Conservation (phyloP, 2,329 filamentous ascomycete genomes). For the Dactylellina cionopaga region DNA sequence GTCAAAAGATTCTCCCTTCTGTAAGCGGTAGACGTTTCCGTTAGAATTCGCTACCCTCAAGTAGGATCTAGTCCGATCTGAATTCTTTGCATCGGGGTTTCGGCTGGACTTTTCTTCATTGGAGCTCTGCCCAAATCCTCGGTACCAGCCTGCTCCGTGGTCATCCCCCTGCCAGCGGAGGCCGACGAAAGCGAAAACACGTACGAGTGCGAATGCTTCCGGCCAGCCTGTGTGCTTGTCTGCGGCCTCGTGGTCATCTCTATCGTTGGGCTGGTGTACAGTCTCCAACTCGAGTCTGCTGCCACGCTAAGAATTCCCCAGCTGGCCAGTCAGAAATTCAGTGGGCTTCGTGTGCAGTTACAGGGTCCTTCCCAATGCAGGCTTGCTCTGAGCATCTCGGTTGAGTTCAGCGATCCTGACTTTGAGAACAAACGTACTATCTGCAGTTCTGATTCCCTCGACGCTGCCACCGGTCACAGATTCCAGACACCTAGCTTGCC, state of each 20-base stretch:
- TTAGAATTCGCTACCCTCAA: slow-evolving; percentile 18
- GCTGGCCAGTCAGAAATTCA: slow-evolving; percentile 26
- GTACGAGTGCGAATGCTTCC: neutral
- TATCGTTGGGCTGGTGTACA: slow-evolving; percentile 16
- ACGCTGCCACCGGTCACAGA: slow-evolving; percentile 25
- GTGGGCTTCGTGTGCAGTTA: slow-evolving; percentile 26
- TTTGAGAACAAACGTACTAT: slow-evolving; percentile 18
- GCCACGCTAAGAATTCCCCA: slow-evolving; percentile 7
- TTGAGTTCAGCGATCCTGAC: slow-evolving; percentile 33
- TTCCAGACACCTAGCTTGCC: slow-evolving; percentile 9
- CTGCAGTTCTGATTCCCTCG: slow-evolving; percentile 30
- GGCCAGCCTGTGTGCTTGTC: neutral
- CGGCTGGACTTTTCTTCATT: slow-evolving; percentile 25
- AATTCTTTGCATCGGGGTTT: slow-evolving; percentile 28
- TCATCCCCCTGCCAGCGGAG: slow-evolving; percentile 22
- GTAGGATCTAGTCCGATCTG: slow-evolving; percentile 8
- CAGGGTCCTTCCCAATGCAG: slow-evolving; percentile 50
- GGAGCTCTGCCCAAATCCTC: slow-evolving; percentile 21
- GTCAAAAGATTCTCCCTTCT: slow-evolving; percentile 11
- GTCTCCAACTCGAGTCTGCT: no score
- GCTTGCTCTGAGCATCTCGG: slow-evolving; percentile 10
- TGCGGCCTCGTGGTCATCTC: slow-evolving; percentile 29
- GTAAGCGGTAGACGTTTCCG: slow-evolving; percentile 5
- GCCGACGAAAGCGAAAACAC: slow-evolving; percentile 1
- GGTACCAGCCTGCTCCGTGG: slow-evolving; percentile 36